Base-by-base conservation (phyloP, 2,329 filamentous ascomycete genomes). In the Elsinoe ampelina region DNA sequence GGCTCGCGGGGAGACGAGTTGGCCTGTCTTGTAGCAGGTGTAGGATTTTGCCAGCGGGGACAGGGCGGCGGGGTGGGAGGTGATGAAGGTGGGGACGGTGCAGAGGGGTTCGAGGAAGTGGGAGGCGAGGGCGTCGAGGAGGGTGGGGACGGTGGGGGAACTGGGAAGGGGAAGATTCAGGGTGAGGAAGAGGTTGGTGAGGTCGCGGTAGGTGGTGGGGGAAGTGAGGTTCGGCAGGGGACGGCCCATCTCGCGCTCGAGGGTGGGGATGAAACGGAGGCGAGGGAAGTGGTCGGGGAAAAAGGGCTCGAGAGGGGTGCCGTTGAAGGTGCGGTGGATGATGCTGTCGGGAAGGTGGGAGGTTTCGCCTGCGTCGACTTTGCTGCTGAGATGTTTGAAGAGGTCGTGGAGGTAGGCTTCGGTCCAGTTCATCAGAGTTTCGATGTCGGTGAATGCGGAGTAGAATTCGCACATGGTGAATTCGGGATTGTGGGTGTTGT, bases 391-490 rank as follows among this genome's bases (percentile, higher is more conserved):
- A 57, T 66, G 17, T 10, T 70, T 64, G 8, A 81, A 79, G 13
- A 91, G 75, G 15, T 79, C 77, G 34, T 68, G 74, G 32, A 96
- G 71, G 48, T 97, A 72, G 12, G 78, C 74, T 68, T 93, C 87
- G 0, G 92, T 97, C 67, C 84, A 81, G 17, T 71, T 68, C 66
- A 95, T 90, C 52, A 97, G 75, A 41, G 87, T 81, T 35, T 83
- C 75, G 0, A 96, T 78, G 61, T 85, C 87, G 59, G 86, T 83
- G 65, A 91, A 95, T 2, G 91, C 85, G 60, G 87, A 85, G 72
- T 98, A 98, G 73, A 95, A 97, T 72, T 98, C 93, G 75, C 92
- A 97, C 59, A 89, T 97, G 43, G 88, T 93, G 72, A 97, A 98
- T 68, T 98, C 93, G 0, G 93, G 92, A 67, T 98, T 98, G 69